Evolutionary conservation across 1,284 basidiomycete species (phyloP).

Genomic region (Moesziomyces parantarcticus): DNA sequence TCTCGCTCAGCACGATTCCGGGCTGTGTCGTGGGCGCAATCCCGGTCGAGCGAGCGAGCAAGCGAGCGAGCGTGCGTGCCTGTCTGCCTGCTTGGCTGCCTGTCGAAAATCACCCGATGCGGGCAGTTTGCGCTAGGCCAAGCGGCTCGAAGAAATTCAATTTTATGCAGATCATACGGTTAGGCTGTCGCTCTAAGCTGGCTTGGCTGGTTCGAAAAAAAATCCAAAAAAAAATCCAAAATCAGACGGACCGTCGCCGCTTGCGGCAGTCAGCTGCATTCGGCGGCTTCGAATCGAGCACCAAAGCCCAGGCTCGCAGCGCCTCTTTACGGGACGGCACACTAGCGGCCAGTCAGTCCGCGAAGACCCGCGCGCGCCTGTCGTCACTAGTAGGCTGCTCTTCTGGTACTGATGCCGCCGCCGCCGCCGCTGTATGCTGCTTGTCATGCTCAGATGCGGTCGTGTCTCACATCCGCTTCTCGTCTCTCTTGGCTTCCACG

Average conservation of each 20-base stretch:
- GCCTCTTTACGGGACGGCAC: neutral
- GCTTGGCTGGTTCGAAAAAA: neutral
- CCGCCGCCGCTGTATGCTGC: constrained; percentile 2
- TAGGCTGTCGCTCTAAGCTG: constrained; percentile 1
- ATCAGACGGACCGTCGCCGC: neutral
- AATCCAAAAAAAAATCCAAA: constrained; percentile 1
- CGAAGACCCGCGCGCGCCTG: neutral
- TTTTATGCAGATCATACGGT: constrained; percentile 3
- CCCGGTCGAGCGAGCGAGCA: too few relatives aligned
- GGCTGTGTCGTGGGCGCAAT: too few relatives aligned
- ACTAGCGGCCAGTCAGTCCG: too few relatives aligned
- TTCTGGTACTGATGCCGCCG: neutral
- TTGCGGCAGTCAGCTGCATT: neutral
- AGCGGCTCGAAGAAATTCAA: neutral
- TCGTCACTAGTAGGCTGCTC: neutral
- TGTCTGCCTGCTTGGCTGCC: too few relatives aligned
- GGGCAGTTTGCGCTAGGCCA: too few relatives aligned
- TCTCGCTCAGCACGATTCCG: too few relatives aligned
- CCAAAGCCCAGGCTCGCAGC: neutral
- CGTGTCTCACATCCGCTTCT: constrained; percentile 20
- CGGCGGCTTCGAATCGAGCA: neutral
- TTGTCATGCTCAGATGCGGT: constrained; percentile 25
- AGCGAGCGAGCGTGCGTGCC: too few relatives aligned
- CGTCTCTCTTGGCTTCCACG: constrained; percentile 32
- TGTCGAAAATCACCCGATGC: too few relatives aligned